Base-by-base conservation (phyloP, 2,329 filamentous ascomycete genomes). In the Fulvia fulva region DNA sequence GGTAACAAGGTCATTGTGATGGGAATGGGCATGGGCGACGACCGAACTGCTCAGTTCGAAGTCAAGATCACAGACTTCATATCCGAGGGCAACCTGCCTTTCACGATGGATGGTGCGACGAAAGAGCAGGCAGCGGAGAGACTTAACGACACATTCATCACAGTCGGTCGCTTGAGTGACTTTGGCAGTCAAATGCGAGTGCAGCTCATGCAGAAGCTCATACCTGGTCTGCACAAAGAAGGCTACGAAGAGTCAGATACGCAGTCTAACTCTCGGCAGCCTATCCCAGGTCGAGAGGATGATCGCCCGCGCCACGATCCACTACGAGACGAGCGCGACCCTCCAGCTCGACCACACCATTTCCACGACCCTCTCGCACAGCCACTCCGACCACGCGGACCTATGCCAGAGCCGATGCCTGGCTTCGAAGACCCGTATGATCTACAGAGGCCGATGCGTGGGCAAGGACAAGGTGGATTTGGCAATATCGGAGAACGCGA, bases 341-440 rank as follows among this genome's bases (percentile, higher is more conserved):
- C 84, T 43, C 87, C 87, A 25, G 86, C 86, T 19, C 81, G 83
- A 14, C 88, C 88, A 3, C 83, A 86, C 63, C 89, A 88, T 0
- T 85, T 87, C 63, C 62, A 69, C 25, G 71, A 73, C 50, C 68
- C 86, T 84, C n/a, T 80, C 89, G 34, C 84, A 81, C 51, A 55
- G 34, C 63, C 61, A 25, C 57, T 55, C 3, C 11, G 81, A 78
- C 85, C 81, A 0, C 79, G 83, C 44, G 79, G 79, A 21, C 89
- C 89, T 1, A 70, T 85, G 16, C 91, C 92, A 0, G 76, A 82
- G 65, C 85, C 88, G 0, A 92, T 93, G 0, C 94, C 94, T 0
- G 90, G 85, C 21, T 97, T 97, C 65, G 94, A 97, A 65, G 93
- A 99, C 71, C 91, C 97, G 69, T 87, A 91, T 68, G 90, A 97